Evolutionary conservation across 306 rosid species (phyloP), one percentile per base, ranked within the genome.

Genomic region (Fragaria iinumae): DNA sequence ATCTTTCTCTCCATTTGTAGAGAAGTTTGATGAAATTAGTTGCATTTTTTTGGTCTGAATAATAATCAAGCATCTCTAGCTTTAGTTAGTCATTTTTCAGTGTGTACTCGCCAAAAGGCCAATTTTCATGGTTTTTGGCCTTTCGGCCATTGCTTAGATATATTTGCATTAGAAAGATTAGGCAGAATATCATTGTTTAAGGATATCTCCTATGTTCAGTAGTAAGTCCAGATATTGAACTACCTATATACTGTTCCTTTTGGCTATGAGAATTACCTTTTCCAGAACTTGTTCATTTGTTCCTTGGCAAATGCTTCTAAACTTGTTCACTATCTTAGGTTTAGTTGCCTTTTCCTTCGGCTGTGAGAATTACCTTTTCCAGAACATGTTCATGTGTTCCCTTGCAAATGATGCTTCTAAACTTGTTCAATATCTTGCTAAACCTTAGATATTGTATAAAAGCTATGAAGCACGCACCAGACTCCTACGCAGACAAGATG

Each of bases 1-100:
- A 93, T 79, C 88, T 93, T 76, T 91, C 96, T 79, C 97, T 91
- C 63, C 95, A 83, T 81, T 80, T 93, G 79, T 90, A 90, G 88
- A 78, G 32, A 53, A 13, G 60, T 36, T 62, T 59, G 11, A 76
- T 49, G 73, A 17, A 39, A 32, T 11, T 17, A 13, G 71, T 62
- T 44, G 78, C 59, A 60, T 17, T 65, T 38, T 65, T 57, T 62
- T 62, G n/a, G 78, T 23, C 56, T 18, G 36, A 43, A 57, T 74
- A 74, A 59, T 27, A 43, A 59, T 13, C 20, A 27, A 65, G 47
- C 49, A 23, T 62, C 21, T 29, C 9, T 62, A 62, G 78, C 60
- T 73, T 43, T 43, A 57, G 44, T 73, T 62, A 1, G 56, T 47
- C 60, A 20, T 6, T 62, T 59, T 74, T 74, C 20, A 45, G 59